Evolutionary conservation across 495 filamentous ascomycete genomes (phyloP).

Genomic region (Aeminium ludgeri): DNA sequence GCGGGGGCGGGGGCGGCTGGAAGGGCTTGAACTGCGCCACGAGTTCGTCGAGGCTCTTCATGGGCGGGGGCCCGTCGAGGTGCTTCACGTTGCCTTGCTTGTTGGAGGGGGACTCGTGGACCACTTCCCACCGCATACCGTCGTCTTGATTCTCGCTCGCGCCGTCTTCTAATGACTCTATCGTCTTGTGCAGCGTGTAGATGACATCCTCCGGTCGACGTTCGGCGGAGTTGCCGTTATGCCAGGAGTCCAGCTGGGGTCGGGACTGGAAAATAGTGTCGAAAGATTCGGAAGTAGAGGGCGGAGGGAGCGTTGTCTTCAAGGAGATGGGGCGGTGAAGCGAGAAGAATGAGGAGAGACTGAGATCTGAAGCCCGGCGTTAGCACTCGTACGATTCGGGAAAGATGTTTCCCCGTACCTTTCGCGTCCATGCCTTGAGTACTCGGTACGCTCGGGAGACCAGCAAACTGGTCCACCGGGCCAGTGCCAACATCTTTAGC

Average conservation of each 20-base stretch:
- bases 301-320: constrained; percentile 57
- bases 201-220: constrained; percentile 45
- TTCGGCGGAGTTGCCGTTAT: constrained; percentile 13
- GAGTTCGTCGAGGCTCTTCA: constrained; percentile 35
- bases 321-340: constrained; percentile 87
- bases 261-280: constrained; percentile 58
- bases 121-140: constrained; percentile 33
- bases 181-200: constrained; percentile 56
- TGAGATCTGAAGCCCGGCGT: constrained; percentile 43
- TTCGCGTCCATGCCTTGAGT: constrained; percentile 4
- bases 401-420: constrained; percentile 3
- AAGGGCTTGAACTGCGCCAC: constrained; percentile 55
- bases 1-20: constrained; percentile 56
- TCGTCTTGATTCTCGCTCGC: constrained; percentile 24
- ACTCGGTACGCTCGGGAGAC: constrained; percentile 8
- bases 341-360: constrained; percentile 84
- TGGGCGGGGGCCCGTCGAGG: constrained; percentile 25
- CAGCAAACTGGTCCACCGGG: constrained; percentile 2
- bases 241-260: constrained; percentile 24
- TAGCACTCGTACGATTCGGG: not conserved
- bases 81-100: constrained; percentile 8
- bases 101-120: constrained; percentile 30
- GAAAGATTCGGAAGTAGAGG: constrained; percentile 55
- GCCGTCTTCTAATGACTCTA: constrained; percentile 52
- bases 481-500: not conserved